Evolutionary conservation across 2,329 filamentous ascomycete species (phyloP).

Genomic region (Colletotrichum musicola): DNA sequence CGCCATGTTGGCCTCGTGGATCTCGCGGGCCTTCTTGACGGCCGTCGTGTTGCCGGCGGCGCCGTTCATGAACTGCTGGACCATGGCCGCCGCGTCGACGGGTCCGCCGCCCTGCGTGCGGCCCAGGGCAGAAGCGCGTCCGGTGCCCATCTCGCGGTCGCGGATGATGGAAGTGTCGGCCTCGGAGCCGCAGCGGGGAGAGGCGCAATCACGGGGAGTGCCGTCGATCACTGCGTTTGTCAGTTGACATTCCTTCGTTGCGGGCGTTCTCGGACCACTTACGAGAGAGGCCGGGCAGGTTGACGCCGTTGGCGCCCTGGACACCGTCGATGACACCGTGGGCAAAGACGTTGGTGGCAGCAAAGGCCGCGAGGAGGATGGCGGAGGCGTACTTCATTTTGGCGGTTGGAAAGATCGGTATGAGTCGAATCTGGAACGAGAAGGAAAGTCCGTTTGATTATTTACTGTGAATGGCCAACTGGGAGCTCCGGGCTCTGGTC

Average conservation of each 20-base stretch:
- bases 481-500: constrained; percentile 38
- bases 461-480: constrained; percentile 16
- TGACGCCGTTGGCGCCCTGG: constrained; percentile 71
- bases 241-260: background rate
- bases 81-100: constrained; percentile 68
- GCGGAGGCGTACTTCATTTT: constrained; percentile 43
- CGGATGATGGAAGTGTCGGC: constrained; percentile 78
- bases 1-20: constrained; percentile 57
- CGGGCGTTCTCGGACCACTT: background rate
- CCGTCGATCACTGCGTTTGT: constrained; percentile 67
- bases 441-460: constrained; percentile 13
- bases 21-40: constrained; percentile 52
- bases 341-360: constrained; percentile 60
- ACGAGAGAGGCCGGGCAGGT: constrained; percentile 67
- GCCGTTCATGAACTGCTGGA: constrained; percentile 69
- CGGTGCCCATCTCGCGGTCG: constrained; percentile 66
- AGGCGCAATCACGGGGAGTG: constrained; percentile 75
- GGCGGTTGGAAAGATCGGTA: constrained; percentile 33
- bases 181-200: constrained; percentile 71
- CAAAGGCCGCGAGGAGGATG: constrained; percentile 54
- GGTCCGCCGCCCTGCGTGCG: constrained; percentile 71
- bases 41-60: constrained; percentile 52
- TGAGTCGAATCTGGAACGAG: constrained; percentile 13
- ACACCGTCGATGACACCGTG: constrained; percentile 70
- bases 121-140: constrained; percentile 69